Evolutionary conservation across 805 yeast genomes (phyloP), one percentile per base, ranked within the genome.

Genomic region (Aciculoconidium aculeatum): DNA sequence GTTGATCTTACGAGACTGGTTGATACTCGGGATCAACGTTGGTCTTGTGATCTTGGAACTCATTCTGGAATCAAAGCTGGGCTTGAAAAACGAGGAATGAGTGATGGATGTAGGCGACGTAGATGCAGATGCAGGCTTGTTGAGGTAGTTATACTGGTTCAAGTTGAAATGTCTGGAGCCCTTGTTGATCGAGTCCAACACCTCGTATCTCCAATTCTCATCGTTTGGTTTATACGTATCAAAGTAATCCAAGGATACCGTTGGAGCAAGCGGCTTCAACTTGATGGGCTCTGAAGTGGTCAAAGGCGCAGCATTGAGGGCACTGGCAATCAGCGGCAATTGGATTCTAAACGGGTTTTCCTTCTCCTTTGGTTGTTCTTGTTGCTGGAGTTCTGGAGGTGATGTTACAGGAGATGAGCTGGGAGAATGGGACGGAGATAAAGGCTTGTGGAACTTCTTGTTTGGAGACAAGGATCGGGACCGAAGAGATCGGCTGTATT

Each of bases 191-290:
- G 58, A 40, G 43, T 61, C 66, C 35, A 62, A 44, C 15, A 63
- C 39, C 30, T 63, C 68, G 37, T 49, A 61, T 24, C 67, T 45
- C 68, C 69, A 62, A 40, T 61, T 59, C 34, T 59, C 67, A 36
- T 62, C 68, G 36, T 60, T 57, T 12, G 68, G 67, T 38, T 62
- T 61, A 43, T 61, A 62, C 5, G 70, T 64, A 39, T 64, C 70
- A 31, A 61, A 62, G 30, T 62, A 64, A 33, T 62, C 67, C 27
- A 62, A 51, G 7, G 66, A 59, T 3, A 61, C 64, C 2, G 69
- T 61, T 15, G 70, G 68, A 7, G 61, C 45, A 19, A 60, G 51
- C 17, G 60, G 56, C 30, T 55, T 53, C 31, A 51, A 44, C 31
- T 44, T 47, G 20, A 44, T 34, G 15, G 47, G 47, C 11, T 40